These are phyloP conservation scores for Copromyces sp. DNA, from an alignment of 495 filamentous ascomycete genomes.

Conservation along the genomic window DNA sequence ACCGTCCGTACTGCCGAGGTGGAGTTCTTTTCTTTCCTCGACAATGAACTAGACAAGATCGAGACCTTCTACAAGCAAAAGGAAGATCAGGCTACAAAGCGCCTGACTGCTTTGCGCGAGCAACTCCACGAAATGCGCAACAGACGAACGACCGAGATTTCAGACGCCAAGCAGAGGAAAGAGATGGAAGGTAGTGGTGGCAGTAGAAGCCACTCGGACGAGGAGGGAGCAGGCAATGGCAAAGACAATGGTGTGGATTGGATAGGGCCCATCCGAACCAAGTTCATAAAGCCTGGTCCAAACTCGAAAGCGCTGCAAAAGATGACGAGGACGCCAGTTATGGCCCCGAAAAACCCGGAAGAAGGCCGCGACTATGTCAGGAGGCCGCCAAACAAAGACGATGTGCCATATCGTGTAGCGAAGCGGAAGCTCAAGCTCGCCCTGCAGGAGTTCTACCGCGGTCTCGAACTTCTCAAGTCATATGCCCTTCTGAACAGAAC, in stretches of 20 bases:
- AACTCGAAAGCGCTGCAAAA: conserved; percentile 36
- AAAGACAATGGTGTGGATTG: conserved; percentile 18
- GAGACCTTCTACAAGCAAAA: conserved; percentile 76
- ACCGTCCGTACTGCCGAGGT: conserved; percentile 47
- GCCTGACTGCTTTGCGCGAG: conserved; percentile 58
- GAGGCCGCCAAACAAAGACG: conserved; percentile 38
- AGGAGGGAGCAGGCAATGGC: conserved; percentile 1
- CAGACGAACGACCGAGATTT: conserved; percentile 62
- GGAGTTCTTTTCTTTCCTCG: conserved; percentile 73
- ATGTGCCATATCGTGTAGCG: conserved; percentile 70
- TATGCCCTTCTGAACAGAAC: conserved; percentile 83
- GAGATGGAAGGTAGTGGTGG: conserved; percentile 8
- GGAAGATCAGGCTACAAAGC: conserved; percentile 64
- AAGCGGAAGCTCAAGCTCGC: conserved; percentile 87
- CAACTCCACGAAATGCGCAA: conserved; percentile 86
- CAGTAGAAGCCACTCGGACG: conserved; percentile 6
- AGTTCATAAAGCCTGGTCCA: conserved; percentile 33
- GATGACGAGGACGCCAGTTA: conserved; percentile 30
- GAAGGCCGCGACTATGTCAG: conserved; percentile 52
- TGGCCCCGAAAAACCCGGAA: conserved; percentile 27
- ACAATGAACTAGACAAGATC: conserved; percentile 72
- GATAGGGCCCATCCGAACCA: conserved; percentile 34
- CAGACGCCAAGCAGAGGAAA: conserved; percentile 26
- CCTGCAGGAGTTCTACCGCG: conserved; percentile 83
- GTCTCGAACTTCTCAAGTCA: conserved; percentile 81